phyloP scores from a whole-genome alignment of 1,139 yeast species.

The Zygoascus meyerae region DNA sequence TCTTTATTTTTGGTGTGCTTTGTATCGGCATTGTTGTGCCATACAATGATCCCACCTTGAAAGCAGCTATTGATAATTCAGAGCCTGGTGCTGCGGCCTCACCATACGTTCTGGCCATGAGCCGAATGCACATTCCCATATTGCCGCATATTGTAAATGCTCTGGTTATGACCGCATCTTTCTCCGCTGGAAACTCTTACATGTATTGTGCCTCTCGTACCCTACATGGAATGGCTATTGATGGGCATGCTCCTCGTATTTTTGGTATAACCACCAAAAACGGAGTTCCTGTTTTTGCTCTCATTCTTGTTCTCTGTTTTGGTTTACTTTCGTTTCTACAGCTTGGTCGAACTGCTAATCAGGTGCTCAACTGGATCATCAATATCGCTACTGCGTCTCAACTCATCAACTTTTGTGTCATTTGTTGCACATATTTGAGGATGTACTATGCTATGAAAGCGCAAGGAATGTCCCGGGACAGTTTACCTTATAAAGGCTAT shows the following conservation, averaged over 20 bases:
- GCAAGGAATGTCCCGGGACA: conserved; percentile 51
- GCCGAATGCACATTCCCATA: conserved; percentile 45
- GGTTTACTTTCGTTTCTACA: conserved; percentile 51
- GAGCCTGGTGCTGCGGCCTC: conserved; percentile 57
- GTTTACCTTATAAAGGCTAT: conserved; percentile 50
- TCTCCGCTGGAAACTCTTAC: conserved; percentile 70
- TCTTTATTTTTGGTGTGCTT: conserved; percentile 60
- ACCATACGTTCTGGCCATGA: conserved; percentile 62
- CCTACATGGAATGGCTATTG: conserved; percentile 54
- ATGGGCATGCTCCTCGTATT: conserved; percentile 47
- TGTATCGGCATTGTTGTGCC: conserved; percentile 57
- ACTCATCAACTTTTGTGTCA: conserved; percentile 61
- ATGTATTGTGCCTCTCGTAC: conserved; percentile 58
- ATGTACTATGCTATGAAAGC: conserved; percentile 58
- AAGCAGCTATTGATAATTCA: conserved; percentile 41
- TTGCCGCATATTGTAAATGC: conserved; percentile 62
- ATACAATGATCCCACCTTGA: conserved; percentile 44
- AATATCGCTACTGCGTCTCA: conserved; percentile 76
- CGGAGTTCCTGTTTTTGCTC: conserved; percentile 58
- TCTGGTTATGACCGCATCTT: conserved; percentile 55
- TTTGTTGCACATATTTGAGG: conserved; percentile 57
- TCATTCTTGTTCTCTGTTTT: conserved; percentile 42
- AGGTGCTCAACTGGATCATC: conserved; percentile 69
- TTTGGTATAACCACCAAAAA: conserved; percentile 41
- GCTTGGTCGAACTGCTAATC: conserved; percentile 52